These are phyloP conservation scores for Xerocomellus dryophilus DNA, from an alignment of 768 basidiomycete species.

Conservation along the genomic window DNA sequence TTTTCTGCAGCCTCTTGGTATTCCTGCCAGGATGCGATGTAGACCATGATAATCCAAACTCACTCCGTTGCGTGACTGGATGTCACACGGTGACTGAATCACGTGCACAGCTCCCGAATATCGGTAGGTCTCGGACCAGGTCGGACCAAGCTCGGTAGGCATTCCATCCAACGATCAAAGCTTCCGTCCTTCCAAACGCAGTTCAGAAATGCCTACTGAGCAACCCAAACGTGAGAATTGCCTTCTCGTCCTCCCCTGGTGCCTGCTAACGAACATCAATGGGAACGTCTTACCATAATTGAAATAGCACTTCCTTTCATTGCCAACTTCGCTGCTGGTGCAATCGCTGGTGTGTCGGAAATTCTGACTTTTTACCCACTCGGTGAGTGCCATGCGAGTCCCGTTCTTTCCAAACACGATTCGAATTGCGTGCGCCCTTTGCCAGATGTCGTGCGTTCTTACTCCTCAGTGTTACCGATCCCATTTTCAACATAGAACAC, in stretches of 20 bases:
- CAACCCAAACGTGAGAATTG: conserved; percentile 32
- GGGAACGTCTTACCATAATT: conserved; percentile 6
- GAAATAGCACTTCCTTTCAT: conserved; percentile 72
- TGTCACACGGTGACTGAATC: conserved; percentile 15
- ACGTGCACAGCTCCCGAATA: conserved; percentile 8
- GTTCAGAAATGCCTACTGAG: conserved; percentile 24
- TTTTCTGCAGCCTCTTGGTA: conserved; percentile 87
- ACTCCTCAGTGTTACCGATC: not conserved
- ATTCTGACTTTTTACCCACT: conserved; percentile 87
- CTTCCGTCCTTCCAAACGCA: not conserved
- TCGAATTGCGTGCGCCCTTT: not conserved
- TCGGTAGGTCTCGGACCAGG: not conserved
- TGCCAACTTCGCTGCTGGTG: conserved; percentile 92
- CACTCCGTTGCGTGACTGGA: conserved; percentile 9
- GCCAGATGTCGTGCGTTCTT: conserved; percentile 76
- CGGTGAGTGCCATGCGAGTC: conserved; percentile 47
- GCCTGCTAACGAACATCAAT: not conserved
- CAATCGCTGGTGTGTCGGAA: conserved; percentile 89
- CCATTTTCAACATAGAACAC: conserved; percentile 1
- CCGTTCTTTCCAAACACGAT: not conserved
- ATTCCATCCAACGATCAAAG: not conserved
- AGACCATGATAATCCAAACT: conserved; percentile 55
- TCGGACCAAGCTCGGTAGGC: conserved; percentile 1
- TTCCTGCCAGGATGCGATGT: conserved; percentile 87
- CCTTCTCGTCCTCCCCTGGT: not conserved